Percentiles rank a stretch among this genome's conserved stretches.
Evolutionary conservation across 2,329 filamentous ascomycete genomes (phyloP).

Genomic region (Didymella keratinophila): DNA sequence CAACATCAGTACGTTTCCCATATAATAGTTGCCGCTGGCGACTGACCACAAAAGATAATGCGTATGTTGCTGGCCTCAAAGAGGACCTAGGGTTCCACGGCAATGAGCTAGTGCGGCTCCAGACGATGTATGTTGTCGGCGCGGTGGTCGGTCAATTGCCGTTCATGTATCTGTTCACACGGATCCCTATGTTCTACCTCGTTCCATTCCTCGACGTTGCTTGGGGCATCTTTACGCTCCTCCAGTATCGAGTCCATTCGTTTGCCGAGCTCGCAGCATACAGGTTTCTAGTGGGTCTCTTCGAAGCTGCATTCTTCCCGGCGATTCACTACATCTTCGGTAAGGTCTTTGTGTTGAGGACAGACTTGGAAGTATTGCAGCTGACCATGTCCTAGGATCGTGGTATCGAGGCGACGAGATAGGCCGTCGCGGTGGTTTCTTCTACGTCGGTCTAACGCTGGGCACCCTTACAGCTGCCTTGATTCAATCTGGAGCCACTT

Average conservation of each 20-base stretch:
- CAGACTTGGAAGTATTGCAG: neutral
- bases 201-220: constrained; percentile 61
- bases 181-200: constrained; percentile 57
- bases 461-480: constrained; percentile 63
- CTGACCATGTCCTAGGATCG: constrained; percentile 42
- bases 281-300: constrained; percentile 63
- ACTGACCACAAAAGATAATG: neutral
- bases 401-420: constrained; percentile 59
- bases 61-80: neutral
- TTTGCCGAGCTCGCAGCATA: constrained; percentile 62
- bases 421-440: constrained; percentile 60
- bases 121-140: constrained; percentile 62
- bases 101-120: constrained; percentile 60
- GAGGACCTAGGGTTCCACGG: neutral
- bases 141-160: constrained; percentile 62
- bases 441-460: constrained; percentile 61
- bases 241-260: constrained; percentile 60
- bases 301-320: constrained; percentile 58
- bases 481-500: constrained; percentile 49
- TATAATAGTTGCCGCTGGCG: neutral
- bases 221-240: constrained; percentile 66
- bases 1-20: neutral
- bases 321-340: constrained; percentile 39
- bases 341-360: neutral
- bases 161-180: constrained; percentile 60